Evolutionary conservation across 2,329 filamentous ascomycete species (phyloP).

Genomic region (Neodidymelliopsis sp.): DNA sequence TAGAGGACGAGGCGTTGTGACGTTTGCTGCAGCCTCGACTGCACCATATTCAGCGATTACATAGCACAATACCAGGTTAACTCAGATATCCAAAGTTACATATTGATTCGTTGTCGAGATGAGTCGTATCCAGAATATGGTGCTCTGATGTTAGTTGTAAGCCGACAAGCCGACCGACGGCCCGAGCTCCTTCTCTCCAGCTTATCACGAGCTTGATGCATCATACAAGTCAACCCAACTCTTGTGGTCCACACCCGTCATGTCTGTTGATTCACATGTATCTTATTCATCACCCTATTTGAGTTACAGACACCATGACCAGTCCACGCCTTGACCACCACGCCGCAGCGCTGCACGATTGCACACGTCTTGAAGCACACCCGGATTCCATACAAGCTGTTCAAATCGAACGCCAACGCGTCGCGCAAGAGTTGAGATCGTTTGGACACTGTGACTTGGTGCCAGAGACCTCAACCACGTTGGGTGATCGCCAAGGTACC

Average conservation of each 20-base stretch:
- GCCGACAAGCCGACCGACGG: conserved; percentile 17
- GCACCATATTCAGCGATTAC: neutral
- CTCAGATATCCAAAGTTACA: neutral
- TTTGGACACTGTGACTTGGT: neutral
- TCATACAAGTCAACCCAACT: neutral
- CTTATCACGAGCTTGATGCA: conserved; percentile 1
- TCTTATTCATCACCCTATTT: neutral
- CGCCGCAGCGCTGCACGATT: conserved; percentile 20
- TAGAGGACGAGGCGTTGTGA: neutral
- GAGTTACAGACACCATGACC: conserved; percentile 2
- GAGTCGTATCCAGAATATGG: too few species aligned
- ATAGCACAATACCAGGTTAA: neutral
- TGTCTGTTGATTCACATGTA: neutral
- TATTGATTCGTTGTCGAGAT: too few species aligned
- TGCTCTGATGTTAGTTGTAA: conserved; percentile 1
- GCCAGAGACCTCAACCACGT: neutral
- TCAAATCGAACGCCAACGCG: conserved; percentile 25
- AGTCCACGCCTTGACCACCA: conserved; percentile 16
- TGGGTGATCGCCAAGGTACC: neutral
- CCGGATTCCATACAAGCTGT: conserved; percentile 31
- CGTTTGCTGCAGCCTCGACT: neutral
- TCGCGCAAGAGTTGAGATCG: conserved; percentile 25
- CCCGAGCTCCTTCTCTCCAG: conserved; percentile 2
- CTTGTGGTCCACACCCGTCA: neutral
- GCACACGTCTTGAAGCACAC: conserved; percentile 17